Percentiles rank a stretch among this genome's conserved stretches.
phyloP scores from a whole-genome alignment of 129 eudicot genomes.

The Flaveria linearis region DNA sequence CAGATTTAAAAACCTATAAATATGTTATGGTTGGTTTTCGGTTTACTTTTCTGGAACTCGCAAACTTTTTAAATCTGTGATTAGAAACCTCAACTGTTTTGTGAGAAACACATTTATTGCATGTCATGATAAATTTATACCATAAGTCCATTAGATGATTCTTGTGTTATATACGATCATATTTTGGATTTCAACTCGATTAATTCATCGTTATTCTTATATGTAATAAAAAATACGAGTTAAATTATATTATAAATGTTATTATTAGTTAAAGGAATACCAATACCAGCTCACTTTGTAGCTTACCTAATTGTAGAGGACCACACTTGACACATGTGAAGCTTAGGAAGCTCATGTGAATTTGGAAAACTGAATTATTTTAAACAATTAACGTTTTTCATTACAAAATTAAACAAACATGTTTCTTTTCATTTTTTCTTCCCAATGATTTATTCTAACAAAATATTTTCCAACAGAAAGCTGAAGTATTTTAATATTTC shows the following conservation, averaged over 20 bases:
- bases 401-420: neutral
- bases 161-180: no score
- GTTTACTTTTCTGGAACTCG: no score
- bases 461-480: neutral
- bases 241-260: neutral
- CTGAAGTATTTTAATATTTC: neutral
- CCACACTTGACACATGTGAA: conserved; percentile 30
- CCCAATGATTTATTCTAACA: neutral
- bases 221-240: neutral
- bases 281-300: conserved; percentile 3
- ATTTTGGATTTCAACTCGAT: neutral
- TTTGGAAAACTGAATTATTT: neutral
- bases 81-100: no score
- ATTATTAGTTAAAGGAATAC: neutral
- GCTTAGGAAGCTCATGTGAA: conserved; percentile 13
- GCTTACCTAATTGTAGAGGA: conserved; percentile 21
- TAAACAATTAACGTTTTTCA: neutral
- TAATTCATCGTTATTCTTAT: neutral
- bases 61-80: no score
- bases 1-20: no score
- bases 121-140: no score
- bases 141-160: no score
- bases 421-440: neutral
- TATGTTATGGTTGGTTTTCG: no score
- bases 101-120: no score